Base-by-base conservation (phyloP, 345 rosid species). In the Arabis alpina region DNA sequence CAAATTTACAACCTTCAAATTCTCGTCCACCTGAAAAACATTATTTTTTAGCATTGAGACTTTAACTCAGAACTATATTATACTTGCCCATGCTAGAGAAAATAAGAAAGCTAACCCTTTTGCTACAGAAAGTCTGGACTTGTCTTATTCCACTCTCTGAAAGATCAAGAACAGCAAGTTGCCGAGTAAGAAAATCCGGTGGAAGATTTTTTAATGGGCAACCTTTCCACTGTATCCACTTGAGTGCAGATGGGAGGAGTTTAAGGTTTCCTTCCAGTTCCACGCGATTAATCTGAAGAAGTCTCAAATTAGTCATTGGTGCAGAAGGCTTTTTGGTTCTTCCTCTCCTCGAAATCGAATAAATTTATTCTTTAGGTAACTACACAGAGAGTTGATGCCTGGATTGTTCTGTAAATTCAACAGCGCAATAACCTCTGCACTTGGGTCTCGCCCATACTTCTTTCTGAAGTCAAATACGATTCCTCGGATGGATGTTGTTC, bases 151-250 rank as follows among this genome's bases (percentile, higher is more conserved):
- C 42, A 80, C 97, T 86, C 11, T 77, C 77, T 10, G 92, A 83
- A 75, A 91, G 91, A 80, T 91, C 85, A 74, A 88, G 89, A 68
- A 91, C 85, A 13, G 82, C 87, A 49, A 88, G 89, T 62, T 83
- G 45, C 13, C 41, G 4, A 47, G 81, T 75, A 62, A 44, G 66
- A 61, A 80, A 75, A 47, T 78, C 71, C 23, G 75, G 64, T 42
- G 89, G 89, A 30, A 91, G 77, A 28, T 47, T 60, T 77, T 75
- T 54, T 79, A 82, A 42, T 2, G 83, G 77, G 57, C 92, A 88
- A 15, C 82, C 80, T 77, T 76, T 85, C 97, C 92, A 88, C 41
- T 82, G 88, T 25, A 91, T 81, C 88, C 94, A 91, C 71, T 80
- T 85, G 66, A 88, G 54, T 44, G 71, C 82, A 40, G 56, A 51